Evolutionary conservation across 805 yeast species (phyloP).

Genomic region (Ogataea salicorniae): DNA sequence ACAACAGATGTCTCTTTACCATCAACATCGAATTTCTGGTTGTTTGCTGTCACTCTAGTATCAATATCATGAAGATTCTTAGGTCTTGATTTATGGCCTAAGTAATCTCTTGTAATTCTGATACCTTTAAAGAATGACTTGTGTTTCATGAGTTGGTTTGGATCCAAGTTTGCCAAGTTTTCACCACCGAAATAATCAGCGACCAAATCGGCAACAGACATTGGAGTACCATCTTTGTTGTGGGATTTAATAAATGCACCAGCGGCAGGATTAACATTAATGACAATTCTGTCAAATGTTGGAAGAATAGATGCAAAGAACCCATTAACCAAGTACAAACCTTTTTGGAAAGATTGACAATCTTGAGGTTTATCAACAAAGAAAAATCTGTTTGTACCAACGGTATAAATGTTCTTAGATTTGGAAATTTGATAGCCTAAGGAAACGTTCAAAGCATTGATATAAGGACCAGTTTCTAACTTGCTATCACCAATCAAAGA

Average conservation of each 20-base stretch:
- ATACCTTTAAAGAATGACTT: slow-evolving; percentile 21
- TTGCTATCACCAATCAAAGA: slow-evolving; percentile 13
- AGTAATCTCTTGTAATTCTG: slow-evolving; percentile 19
- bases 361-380: slow-evolving; percentile 20
- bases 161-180: neutral
- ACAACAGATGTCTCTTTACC: slow-evolving; percentile 23
- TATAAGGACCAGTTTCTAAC: slow-evolving; percentile 19
- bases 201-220: slow-evolving; percentile 23
- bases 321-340: slow-evolving; percentile 26
- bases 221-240: slow-evolving; percentile 19
- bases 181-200: slow-evolving; percentile 17
- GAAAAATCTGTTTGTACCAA: slow-evolving; percentile 22
- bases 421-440: slow-evolving; percentile 21
- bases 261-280: slow-evolving; percentile 26
- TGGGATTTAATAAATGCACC: slow-evolving; percentile 26
- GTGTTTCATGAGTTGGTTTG: slow-evolving; percentile 3
- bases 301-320: slow-evolving; percentile 28
- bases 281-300: slow-evolving; percentile 22
- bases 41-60: slow-evolving; percentile 15
- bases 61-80: slow-evolving; percentile 22
- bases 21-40: slow-evolving; percentile 20
- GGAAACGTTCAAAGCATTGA: slow-evolving; percentile 20
- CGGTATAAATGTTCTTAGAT: slow-evolving; percentile 15
- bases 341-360: slow-evolving; percentile 22
- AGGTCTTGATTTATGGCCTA: slow-evolving; percentile 17